phyloP scores from a whole-genome alignment of 2,329 filamentous ascomycete genomes.

The Aspergillus luchuensis region DNA sequence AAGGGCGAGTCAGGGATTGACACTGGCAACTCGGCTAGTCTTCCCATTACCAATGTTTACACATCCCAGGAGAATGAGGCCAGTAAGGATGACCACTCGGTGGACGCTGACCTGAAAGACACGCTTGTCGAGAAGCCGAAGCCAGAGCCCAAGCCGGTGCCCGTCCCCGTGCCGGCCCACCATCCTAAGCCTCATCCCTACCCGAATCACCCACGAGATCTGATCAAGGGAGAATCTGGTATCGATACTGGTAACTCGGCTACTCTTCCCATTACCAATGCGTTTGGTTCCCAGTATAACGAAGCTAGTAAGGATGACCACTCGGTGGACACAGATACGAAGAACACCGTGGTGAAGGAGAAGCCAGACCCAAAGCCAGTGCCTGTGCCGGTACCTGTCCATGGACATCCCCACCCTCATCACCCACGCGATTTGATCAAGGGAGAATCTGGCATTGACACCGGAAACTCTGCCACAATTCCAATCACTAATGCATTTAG shows the following conservation, averaged over 20 bases:
- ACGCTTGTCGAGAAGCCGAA: neutral
- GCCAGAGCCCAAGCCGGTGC: too few species aligned
- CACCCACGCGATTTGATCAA: conserved; percentile 16
- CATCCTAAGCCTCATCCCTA: neutral
- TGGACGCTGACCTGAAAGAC: neutral
- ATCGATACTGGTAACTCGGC: conserved; percentile 20
- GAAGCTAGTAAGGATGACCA: neutral
- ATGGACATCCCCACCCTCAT: neutral
- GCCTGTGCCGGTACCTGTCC: neutral
- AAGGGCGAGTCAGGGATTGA: conserved; percentile 26
- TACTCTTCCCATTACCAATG: neutral
- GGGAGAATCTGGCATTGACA: conserved; percentile 25
- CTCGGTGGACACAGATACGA: neutral
- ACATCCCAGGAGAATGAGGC: neutral
- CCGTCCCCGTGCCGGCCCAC: neutral
- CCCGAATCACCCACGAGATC: conserved; percentile 14
- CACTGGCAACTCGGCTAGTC: conserved; percentile 18
- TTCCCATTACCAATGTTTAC: conserved; percentile 12
- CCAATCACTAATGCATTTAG: conserved; percentile 11
- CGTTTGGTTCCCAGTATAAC: neutral
- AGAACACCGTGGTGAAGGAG: neutral
- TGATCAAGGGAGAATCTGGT: conserved; percentile 20
- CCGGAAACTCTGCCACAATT: conserved; percentile 19
- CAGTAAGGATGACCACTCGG: conserved; percentile 1
- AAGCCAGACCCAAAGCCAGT: neutral